Evolutionary conservation across 1,284 basidiomycete species (phyloP).

Genomic region (Cryptococcus sp.): DNA sequence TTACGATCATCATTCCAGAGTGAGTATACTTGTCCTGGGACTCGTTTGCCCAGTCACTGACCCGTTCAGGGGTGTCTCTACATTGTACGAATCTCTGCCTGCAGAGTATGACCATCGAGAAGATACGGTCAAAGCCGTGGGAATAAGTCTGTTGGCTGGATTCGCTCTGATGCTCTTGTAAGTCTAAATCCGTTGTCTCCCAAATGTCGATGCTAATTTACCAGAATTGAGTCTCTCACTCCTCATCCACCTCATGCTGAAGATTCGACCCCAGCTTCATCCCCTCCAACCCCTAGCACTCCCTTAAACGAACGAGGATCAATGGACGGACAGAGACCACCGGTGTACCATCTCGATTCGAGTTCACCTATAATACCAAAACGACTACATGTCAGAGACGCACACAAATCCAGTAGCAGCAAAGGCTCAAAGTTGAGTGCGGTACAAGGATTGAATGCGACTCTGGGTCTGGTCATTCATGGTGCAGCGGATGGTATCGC

Average conservation of each 20-base stretch:
- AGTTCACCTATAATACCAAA: conserved; percentile 33
- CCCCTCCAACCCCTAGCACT: conserved; percentile 10
- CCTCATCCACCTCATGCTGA: conserved; percentile 35
- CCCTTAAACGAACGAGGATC: conserved; percentile 7
- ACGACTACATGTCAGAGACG: conserved; percentile 23
- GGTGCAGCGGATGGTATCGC: conserved; percentile 85
- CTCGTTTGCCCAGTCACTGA: not conserved
- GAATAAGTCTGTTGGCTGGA: conserved; percentile 68
- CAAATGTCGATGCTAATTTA: conserved; percentile 5
- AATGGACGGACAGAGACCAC: conserved; percentile 2
- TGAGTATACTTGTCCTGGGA: conserved; percentile 46
- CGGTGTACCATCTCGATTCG: conserved; percentile 26
- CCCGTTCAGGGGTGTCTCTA: conserved; percentile 43
- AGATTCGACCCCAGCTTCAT: conserved; percentile 9
- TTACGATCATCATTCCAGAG: conserved; percentile 91
- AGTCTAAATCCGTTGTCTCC: conserved; percentile 34
- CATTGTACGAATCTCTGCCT: conserved; percentile 38
- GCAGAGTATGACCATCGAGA: conserved; percentile 45
- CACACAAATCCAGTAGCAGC: not conserved
- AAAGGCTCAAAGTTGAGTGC: conserved; percentile 2
- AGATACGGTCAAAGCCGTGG: conserved; percentile 54
- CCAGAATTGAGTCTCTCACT: conserved; percentile 41
- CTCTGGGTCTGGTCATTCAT: conserved; percentile 78
- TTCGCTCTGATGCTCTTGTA: conserved; percentile 79
- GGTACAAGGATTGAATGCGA: conserved; percentile 58